phyloP scores from a whole-genome alignment of 208 protist species.

The Trypanosoma caninum region DNA sequence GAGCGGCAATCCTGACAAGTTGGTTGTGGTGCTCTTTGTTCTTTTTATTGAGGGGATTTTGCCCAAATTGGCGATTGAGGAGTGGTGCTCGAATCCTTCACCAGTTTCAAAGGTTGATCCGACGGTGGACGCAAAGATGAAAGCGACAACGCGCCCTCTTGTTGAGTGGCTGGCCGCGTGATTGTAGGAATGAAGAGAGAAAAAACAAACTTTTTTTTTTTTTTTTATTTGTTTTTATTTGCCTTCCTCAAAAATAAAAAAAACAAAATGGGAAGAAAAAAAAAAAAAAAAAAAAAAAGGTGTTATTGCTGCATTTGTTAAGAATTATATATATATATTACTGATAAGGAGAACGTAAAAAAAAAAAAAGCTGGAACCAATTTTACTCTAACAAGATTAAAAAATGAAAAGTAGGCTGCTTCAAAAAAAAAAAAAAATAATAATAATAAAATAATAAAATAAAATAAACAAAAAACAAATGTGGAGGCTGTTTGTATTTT shows the following conservation, averaged over 20 bases:
- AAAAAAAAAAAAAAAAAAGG: neutral
- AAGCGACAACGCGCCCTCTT: conserved; percentile 39
- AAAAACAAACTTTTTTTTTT: conserved; percentile 6
- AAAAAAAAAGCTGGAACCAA: too few relatives aligned
- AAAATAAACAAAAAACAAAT: too few relatives aligned
- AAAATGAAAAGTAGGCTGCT: too few relatives aligned
- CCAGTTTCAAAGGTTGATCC: conserved; percentile 25
- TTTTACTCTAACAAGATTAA: too few relatives aligned
- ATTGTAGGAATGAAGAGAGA: neutral
- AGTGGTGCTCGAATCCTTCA: conserved; percentile 31
- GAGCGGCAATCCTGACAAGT: conserved; percentile 46
- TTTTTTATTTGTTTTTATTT: conserved; percentile 3
- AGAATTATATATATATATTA: neutral
- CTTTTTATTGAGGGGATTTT: conserved; percentile 75
- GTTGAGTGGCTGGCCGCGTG: conserved; percentile 48
- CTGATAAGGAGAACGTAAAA: neutral
- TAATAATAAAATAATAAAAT: too few relatives aligned
- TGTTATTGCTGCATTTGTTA: neutral
- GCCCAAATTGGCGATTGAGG: conserved; percentile 43
- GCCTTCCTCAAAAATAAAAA: conserved; percentile 15
- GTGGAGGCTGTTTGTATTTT: too few relatives aligned
- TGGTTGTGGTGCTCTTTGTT: conserved; percentile 63
- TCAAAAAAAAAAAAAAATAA: too few relatives aligned
- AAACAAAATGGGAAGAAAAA: neutral
- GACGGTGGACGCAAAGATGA: conserved; percentile 37